A percentile compares a stretch with the other conserved stretches of the same genome.
Evolutionary conservation across 768 basidiomycete species (phyloP).

Genomic region (Suillus sp.): DNA sequence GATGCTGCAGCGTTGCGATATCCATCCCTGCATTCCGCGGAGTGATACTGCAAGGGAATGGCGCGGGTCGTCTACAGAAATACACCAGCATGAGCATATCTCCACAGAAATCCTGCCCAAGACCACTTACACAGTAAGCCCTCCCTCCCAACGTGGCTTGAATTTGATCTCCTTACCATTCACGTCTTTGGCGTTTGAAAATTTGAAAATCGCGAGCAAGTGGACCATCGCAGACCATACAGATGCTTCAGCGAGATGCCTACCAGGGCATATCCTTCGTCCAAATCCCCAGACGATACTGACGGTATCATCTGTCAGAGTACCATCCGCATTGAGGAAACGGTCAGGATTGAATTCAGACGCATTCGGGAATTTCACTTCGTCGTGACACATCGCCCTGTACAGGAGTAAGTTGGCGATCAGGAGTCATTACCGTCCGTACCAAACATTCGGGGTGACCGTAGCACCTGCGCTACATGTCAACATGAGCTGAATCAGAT

Average conservation of each 20-base stretch:
- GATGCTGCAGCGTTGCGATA: neutral
- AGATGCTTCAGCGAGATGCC: conserved; percentile 28
- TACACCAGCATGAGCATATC: neutral
- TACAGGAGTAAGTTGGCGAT: neutral
- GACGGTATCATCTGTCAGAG: conserved; percentile 19
- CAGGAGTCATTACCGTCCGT: neutral
- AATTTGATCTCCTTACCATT: conserved; percentile 24
- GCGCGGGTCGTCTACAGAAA: neutral
- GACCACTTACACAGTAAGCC: conserved; percentile 19
- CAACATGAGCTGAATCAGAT: neutral
- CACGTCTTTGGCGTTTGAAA: conserved; percentile 22
- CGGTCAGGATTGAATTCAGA: conserved; percentile 42
- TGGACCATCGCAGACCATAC: conserved; percentile 27
- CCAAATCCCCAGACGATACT: conserved; percentile 30
- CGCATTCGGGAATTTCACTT: conserved; percentile 37
- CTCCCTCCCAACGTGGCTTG: conserved; percentile 14
- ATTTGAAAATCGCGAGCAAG: conserved; percentile 21
- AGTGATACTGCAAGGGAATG: neutral
- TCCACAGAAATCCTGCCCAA: neutral
- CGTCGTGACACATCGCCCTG: conserved; percentile 40
- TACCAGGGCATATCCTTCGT: conserved; percentile 32
- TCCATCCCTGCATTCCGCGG: neutral
- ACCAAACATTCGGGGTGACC: conserved; percentile 14
- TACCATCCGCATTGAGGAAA: conserved; percentile 35
- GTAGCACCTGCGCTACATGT: conserved; percentile 6